Conservation (phyloP, 495 filamentous ascomycete species). For the Penicillium subrubescens region DNA sequence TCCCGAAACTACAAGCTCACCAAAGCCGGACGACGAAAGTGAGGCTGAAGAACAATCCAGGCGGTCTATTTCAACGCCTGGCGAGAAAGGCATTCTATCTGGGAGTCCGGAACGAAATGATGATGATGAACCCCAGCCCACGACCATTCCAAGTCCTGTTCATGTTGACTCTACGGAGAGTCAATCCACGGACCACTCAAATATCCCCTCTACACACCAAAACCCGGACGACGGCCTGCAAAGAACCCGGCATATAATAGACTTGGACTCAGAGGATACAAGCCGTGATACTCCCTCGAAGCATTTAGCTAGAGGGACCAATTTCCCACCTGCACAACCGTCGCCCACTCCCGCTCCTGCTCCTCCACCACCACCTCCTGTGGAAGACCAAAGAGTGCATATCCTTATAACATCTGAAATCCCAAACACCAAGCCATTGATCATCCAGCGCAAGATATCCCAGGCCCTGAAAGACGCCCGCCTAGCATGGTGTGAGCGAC, state of each 20-base stretch:
- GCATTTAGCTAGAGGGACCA: background rate
- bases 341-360: background rate
- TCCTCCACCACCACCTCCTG: constrained; percentile 2
- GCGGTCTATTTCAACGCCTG: background rate
- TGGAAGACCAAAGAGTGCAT: constrained; percentile 53
- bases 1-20: background rate
- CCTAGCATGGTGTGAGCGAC: constrained; percentile 65
- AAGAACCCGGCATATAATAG: background rate
- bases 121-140: background rate
- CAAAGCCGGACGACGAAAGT: background rate
- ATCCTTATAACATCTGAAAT: constrained; percentile 76
- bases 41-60: background rate
- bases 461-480: constrained; percentile 68
- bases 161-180: background rate
- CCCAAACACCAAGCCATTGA: constrained; percentile 58
- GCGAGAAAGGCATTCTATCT: background rate
- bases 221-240: background rate
- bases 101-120: background rate
- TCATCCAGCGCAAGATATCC: constrained; percentile 67
- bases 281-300: background rate
- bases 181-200: background rate
- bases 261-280: background rate
- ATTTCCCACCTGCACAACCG: background rate
- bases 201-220: background rate
- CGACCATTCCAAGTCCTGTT: background rate